These are phyloP conservation scores for Sodiomyces alkalinus DNA, from an alignment of 2,329 filamentous ascomycete genomes.

Conservation along the genomic window DNA sequence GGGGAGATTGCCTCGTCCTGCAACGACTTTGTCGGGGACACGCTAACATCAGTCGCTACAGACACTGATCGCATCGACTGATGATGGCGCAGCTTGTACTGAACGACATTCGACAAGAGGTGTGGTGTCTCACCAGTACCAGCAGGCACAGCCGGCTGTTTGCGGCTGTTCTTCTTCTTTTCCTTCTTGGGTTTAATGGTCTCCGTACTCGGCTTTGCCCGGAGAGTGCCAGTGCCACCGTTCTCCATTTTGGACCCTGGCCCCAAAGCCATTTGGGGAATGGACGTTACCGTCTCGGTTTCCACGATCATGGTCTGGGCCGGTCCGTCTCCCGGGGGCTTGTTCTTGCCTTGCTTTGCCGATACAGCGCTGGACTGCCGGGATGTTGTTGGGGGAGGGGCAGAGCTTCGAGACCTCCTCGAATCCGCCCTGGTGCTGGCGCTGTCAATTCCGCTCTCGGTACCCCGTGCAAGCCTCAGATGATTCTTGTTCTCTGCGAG, in stretches of 20 bases:
- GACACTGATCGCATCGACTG: slow-evolving; percentile 22
- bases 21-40: slow-evolving; percentile 19
- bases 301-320: slow-evolving; percentile 91
- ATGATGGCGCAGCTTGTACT: slow-evolving; percentile 21
- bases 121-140: slow-evolving; percentile 50
- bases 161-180: slow-evolving; percentile 65
- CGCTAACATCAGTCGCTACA: slow-evolving; percentile 13
- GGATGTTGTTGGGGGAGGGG: slow-evolving; percentile 38
- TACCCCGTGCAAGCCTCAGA: slow-evolving; percentile 28
- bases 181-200: slow-evolving; percentile 92
- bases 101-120: slow-evolving; percentile 12
- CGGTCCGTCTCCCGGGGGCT: slow-evolving; percentile 54
- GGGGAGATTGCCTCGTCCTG: slow-evolving; percentile 14
- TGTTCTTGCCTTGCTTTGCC: slow-evolving; percentile 53
- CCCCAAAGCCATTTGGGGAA: slow-evolving; percentile 68
- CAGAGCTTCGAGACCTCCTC: slow-evolving; percentile 24
- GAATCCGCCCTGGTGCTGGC: slow-evolving; percentile 30
- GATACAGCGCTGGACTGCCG: slow-evolving; percentile 51
- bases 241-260: slow-evolving; percentile 49
- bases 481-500: slow-evolving; percentile 19
- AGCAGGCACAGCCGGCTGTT: slow-evolving; percentile 54
- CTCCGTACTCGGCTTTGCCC: slow-evolving; percentile 81
- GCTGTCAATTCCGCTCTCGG: slow-evolving; percentile 53
- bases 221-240: slow-evolving; percentile 55
- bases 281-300: slow-evolving; percentile 85